Evolutionary conservation across 768 basidiomycete species (phyloP).

Genomic region (Scleroderma bovista): DNA sequence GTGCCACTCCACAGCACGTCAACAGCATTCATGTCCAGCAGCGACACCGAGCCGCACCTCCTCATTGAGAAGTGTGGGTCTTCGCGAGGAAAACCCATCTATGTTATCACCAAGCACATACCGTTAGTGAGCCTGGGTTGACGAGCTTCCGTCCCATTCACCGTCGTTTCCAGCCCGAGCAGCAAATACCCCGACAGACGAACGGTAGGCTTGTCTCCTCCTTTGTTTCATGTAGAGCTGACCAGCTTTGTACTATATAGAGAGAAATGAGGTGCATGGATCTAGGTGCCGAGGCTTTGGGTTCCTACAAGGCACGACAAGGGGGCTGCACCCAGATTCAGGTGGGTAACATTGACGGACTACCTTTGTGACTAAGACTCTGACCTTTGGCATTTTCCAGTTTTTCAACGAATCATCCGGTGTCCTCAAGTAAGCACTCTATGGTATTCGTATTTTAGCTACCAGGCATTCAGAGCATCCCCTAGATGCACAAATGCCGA

Average conservation of each 20-base stretch:
- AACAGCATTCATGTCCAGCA: slow-evolving; percentile 17
- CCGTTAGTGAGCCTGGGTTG: slow-evolving; percentile 29
- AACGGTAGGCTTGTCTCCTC: slow-evolving; percentile 24
- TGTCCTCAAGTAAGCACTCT: slow-evolving; percentile 31
- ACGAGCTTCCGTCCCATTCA: slow-evolving; percentile 12
- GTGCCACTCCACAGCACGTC: slow-evolving; percentile 3
- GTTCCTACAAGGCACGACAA: slow-evolving; percentile 36
- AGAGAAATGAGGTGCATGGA: slow-evolving; percentile 42
- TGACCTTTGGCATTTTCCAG: slow-evolving; percentile 15
- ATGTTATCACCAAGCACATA: slow-evolving; percentile 37
- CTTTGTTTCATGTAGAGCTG: slow-evolving; percentile 4
- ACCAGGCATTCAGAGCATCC: slow-evolving; percentile 9
- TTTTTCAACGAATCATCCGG: slow-evolving; percentile 36
- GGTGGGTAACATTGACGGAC: slow-evolving; percentile 16
- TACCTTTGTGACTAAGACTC: neutral
- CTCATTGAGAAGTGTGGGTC: slow-evolving; percentile 39
- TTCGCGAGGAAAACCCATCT: slow-evolving; percentile 37
- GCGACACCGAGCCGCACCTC: slow-evolving; percentile 29
- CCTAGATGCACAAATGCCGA: slow-evolving; percentile 34
- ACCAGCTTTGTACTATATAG: slow-evolving; percentile 11
- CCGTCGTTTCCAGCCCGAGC: slow-evolving; percentile 22
- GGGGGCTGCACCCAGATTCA: slow-evolving; percentile 39
- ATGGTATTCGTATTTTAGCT: neutral
- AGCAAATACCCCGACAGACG: slow-evolving; percentile 24
- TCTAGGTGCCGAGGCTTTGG: slow-evolving; percentile 34